Base-by-base conservation (phyloP, 108 stramenopile species). In the Skeletonema marinoi region DNA sequence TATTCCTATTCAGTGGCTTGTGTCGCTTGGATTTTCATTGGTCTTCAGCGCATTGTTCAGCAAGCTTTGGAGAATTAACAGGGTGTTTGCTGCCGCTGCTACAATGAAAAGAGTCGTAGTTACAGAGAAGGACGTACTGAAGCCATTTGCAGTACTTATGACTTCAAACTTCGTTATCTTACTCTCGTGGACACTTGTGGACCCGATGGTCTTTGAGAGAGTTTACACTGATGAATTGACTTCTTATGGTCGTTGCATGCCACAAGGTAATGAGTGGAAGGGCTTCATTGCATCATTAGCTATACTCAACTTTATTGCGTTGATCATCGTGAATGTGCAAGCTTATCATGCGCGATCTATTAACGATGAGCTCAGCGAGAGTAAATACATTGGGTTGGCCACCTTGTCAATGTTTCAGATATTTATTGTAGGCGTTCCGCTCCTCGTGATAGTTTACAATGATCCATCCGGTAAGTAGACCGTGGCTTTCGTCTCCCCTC, bases 1-100 rank as follows among this genome's bases (percentile, higher is more conserved):
- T 36, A 2, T 36, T 38, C n/a, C 63, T 17, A 64, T 19, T 19
- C 63, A 38, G 63, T 64, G 63, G 88, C 65, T 88, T 30, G 67
- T 81, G 32, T 63, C 65, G 8, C 48, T 86, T 29, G 90, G 90
- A 65, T 90, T 87, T 54, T 54, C 74, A 2, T 70, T 68, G 8
- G 61, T 73, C 2, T 82, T 88, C 35, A 68, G 78, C 1, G 86
- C 86, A 21, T 71, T 90, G 14, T 86, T 83, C 44, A 66, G 83
- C 66, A 90, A 90, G 66, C 75, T 81, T 39, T 90, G 86, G 86
- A 62, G 86, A 41, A 51, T 88, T 65, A 87, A 83, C 33, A 64
- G 25, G 33, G 41, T 64, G 7, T 64, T 64, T 64, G 17, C 33
- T 36, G 41, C 33, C 1, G 39, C 63, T 41, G n/a, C 33, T 7